phyloP scores from a whole-genome alignment of 768 basidiomycete species.

The Lentinus tigrinus region DNA sequence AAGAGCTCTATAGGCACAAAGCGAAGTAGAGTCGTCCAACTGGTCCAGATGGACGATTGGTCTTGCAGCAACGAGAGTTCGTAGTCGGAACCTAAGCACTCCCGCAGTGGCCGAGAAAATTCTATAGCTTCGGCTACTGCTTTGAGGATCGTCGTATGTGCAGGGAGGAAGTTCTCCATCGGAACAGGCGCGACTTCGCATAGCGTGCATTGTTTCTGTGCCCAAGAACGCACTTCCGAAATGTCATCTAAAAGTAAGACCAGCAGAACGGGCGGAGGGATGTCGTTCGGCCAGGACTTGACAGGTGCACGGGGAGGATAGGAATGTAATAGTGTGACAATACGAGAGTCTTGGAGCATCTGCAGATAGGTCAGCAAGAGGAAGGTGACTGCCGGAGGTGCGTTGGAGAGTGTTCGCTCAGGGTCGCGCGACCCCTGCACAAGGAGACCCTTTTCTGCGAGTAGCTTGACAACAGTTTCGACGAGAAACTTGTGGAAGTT shows the following conservation, averaged over 20 bases:
- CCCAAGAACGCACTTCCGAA: slow-evolving; percentile 57
- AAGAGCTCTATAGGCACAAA: slow-evolving; percentile 49
- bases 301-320: slow-evolving; percentile 38
- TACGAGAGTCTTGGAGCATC: slow-evolving; percentile 49
- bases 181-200: slow-evolving; percentile 45
- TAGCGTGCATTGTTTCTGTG: slow-evolving; percentile 42
- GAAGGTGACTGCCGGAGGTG: slow-evolving; percentile 54
- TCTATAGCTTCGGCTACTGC: slow-evolving; percentile 31
- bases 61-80: slow-evolving; percentile 36
- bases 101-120: slow-evolving; percentile 2
- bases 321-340: slow-evolving; percentile 42
- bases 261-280: slow-evolving; percentile 61
- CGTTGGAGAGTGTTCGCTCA: slow-evolving; percentile 34
- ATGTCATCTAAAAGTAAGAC: slow-evolving; percentile 54
- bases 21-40: slow-evolving; percentile 45
- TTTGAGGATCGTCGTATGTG: slow-evolving; percentile 47
- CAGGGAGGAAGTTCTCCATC: slow-evolving; percentile 42
- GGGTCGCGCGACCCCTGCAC: neutral
- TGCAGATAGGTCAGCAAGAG: slow-evolving; percentile 62
- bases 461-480: slow-evolving; percentile 45
- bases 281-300: slow-evolving; percentile 53
- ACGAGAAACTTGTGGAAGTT: slow-evolving; percentile 71
- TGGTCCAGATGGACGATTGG: slow-evolving; percentile 52
- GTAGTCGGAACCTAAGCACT: slow-evolving; percentile 3
- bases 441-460: slow-evolving; percentile 32